These are phyloP conservation scores for Cucumis melo DNA, from an alignment of 306 rosid genomes.

Conservation along the genomic window DNA sequence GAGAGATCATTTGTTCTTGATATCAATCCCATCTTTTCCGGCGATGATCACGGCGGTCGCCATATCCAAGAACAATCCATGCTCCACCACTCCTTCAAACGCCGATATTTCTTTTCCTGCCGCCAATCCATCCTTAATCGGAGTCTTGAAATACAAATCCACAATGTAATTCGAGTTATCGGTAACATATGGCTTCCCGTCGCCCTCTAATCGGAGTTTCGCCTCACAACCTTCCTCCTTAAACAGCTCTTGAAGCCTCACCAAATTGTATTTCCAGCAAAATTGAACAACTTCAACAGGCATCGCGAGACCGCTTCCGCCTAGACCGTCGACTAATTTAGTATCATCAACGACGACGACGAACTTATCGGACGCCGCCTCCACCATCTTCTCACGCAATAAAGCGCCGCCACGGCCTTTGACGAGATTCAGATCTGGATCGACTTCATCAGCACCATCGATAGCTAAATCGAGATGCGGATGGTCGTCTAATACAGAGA, in stretches of 20 bases:
- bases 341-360: conserved; percentile 70
- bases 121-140: conserved; percentile 58
- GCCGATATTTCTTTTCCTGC: conserved; percentile 58
- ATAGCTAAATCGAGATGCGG: conserved; percentile 64
- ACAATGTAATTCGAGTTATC: conserved; percentile 64
- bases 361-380: conserved; percentile 53
- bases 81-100: conserved; percentile 78
- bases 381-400: conserved; percentile 72
- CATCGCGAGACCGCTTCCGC: conserved; percentile 68
- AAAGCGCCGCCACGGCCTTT: conserved; percentile 89
- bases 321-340: conserved; percentile 44
- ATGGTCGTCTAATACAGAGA: conserved; percentile 55
- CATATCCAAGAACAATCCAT: conserved; percentile 78
- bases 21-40: conserved; percentile 63
- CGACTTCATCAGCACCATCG: conserved; percentile 89
- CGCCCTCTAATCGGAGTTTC: conserved; percentile 34
- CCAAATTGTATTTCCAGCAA: conserved; percentile 64
- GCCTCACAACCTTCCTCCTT: conserved; percentile 51
- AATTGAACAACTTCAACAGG: conserved; percentile 67
- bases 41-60: conserved; percentile 83
- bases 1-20: conserved; percentile 15
- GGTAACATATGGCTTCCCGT: conserved; percentile 43
- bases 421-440: conserved; percentile 52
- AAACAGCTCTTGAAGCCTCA: conserved; percentile 35
- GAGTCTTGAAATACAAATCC: conserved; percentile 48